Evolutionary conservation across 345 rosid genomes (phyloP).

Genomic region (Syzygium oleosum): DNA sequence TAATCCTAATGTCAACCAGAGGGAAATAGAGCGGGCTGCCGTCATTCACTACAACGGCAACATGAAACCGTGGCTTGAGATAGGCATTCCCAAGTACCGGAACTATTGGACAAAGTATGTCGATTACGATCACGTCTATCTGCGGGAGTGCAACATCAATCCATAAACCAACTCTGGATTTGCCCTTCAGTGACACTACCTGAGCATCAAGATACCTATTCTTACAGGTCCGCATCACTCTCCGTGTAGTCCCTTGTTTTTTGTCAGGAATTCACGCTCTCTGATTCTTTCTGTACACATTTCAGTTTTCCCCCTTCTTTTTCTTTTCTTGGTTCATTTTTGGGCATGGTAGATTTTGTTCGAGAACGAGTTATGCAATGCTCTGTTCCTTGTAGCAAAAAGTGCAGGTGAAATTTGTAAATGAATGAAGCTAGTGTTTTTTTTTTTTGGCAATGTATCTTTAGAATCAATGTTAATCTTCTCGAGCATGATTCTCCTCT

Average conservation of each 20-base stretch:
- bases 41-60: conserved; percentile 49
- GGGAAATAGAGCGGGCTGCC: conserved; percentile 33
- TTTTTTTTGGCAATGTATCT: neutral
- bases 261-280: neutral
- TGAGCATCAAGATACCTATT: neutral
- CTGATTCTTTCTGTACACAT: conserved; percentile 25
- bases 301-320: neutral
- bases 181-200: neutral
- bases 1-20: conserved; percentile 34
- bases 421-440: conserved; percentile 6
- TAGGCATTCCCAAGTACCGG: conserved; percentile 36
- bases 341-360: neutral
- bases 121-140: conserved; percentile 30
- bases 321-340: neutral
- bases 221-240: conserved; percentile 16
- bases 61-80: conserved; percentile 55
- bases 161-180: conserved; percentile 8
- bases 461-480: neutral
- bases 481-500: neutral
- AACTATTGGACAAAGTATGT: conserved; percentile 31
- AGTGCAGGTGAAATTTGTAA: conserved; percentile 6
- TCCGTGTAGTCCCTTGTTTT: conserved; percentile 1
- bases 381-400: neutral
- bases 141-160: conserved; percentile 47
- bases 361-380: neutral